Evolutionary conservation across 805 yeast genomes (phyloP), one percentile per base, ranked within the genome.

Genomic region (Metschnikowia continentalis): DNA sequence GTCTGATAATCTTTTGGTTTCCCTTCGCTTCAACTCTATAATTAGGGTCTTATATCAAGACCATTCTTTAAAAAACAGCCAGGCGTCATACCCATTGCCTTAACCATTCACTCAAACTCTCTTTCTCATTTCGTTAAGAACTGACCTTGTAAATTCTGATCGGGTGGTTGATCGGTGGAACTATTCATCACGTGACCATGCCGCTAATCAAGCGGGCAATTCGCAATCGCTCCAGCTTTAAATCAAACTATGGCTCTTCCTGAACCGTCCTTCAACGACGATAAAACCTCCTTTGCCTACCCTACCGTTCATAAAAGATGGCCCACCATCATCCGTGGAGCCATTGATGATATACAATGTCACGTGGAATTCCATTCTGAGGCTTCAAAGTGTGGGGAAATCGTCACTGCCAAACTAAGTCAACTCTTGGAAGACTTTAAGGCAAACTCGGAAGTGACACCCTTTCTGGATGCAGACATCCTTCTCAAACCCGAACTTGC

Each of bases 261-360:
- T 6, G 61, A 61, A 4, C 72, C 75, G 5, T 88, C 85, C 65
- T 74, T 68, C 63, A 88, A 86, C 66, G 78, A 78, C 64, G 96
- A 90, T 61, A 67, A 74, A 36, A 78, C 76, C 51, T 88, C 97
- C 3, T 94, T 94, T 66, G 98, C 96, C 8, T 83, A 79, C 63
- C 75, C 81, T 35, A 90, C 98, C 0, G 86, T 88, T 8, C 77
- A 81, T 55, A 74, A 75, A 35, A 83, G 99, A 67, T 94, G 98
- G 97, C 92, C 96, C 30, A 82, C 81, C 49, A 89, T 94, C 57
- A 63, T 91, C 43, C 75, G 79, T 30, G 87, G 84, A 19, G 82
- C 84, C 17, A 72, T 88, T 42, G 79, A 76, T 26, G 97, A 91
- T 63, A 70, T 85, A 39, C 56, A 71, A 15, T 63, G 71, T 17